These are phyloP conservation scores for Drechslerella stenobrocha DNA, from an alignment of 2,329 filamentous ascomycete species.

Conservation along the genomic window DNA sequence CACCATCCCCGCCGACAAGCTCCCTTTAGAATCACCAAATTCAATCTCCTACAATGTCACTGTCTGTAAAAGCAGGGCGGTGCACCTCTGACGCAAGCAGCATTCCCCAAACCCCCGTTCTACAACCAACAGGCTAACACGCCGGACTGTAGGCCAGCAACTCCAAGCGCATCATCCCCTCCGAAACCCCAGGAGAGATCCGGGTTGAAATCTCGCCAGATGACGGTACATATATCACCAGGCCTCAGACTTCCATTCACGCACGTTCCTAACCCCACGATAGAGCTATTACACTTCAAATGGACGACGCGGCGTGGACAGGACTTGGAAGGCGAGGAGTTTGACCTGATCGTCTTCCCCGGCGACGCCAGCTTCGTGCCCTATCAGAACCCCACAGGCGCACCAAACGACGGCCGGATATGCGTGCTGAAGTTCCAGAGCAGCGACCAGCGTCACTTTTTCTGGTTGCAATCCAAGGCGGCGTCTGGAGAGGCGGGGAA, in stretches of 20 bases:
- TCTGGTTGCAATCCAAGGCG: constrained; percentile 93
- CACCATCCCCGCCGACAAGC: neutral
- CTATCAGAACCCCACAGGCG: constrained; percentile 66
- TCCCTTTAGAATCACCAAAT: neutral
- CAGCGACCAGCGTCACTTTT: constrained; percentile 85
- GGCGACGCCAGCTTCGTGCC: constrained; percentile 83
- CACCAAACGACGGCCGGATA: constrained; percentile 74
- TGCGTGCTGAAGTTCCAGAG: constrained; percentile 92
- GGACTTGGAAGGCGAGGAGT: constrained; percentile 64
- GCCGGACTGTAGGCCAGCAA: constrained; percentile 42
- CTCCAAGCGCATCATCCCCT: constrained; percentile 50
- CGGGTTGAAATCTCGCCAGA: constrained; percentile 21
- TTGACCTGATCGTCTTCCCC: constrained; percentile 93
- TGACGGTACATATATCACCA: constrained; percentile 14
- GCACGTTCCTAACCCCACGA: constrained; percentile 7
- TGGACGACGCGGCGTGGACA: constrained; percentile 80
- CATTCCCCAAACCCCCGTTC: neutral
- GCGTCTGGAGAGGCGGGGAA: constrained; percentile 61
- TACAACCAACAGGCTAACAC: constrained; percentile 15
- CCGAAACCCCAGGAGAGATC: constrained; percentile 51
- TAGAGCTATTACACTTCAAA: constrained; percentile 92
- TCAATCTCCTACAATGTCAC: constrained; percentile 11
- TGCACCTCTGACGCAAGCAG: constrained; percentile 50
- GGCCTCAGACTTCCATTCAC: neutral
- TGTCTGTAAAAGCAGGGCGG: constrained; percentile 52